Percentiles rank a stretch among this genome's conserved stretches.
These are phyloP conservation scores for Lactifluus hygrophoroides DNA, from an alignment of 768 basidiomycete genomes.

Conservation along the genomic window DNA sequence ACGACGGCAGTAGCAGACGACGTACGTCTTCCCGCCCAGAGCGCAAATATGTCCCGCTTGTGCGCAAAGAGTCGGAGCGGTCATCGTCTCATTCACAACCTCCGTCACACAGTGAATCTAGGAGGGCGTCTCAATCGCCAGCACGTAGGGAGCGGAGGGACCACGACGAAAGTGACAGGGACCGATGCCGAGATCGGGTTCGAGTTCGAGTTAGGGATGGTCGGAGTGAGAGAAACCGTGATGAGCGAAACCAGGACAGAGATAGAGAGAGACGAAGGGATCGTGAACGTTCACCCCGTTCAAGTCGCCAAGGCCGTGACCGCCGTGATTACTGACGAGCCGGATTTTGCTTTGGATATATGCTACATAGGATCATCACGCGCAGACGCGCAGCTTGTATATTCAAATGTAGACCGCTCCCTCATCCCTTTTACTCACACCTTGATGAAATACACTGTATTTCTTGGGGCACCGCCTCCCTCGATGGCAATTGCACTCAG, in stretches of 20 bases:
- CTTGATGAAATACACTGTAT: constrained; percentile 36
- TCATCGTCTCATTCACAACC: constrained; percentile 22
- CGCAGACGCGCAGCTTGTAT: too few relatives aligned
- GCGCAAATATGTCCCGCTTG: constrained; percentile 74
- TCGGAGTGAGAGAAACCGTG: not conserved
- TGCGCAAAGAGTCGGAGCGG: constrained; percentile 47
- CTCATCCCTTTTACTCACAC: too few relatives aligned
- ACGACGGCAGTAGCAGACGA: constrained; percentile 53
- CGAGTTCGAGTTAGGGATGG: constrained; percentile 2
- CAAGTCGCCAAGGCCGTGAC: constrained; percentile 5
- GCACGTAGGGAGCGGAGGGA: constrained; percentile 1
- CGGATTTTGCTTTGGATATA: not conserved
- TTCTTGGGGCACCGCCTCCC: constrained; percentile 38
- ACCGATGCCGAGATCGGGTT: constrained; percentile 2
- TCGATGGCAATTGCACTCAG: constrained; percentile 30
- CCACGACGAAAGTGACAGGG: not conserved
- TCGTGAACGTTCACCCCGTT: constrained; percentile 7
- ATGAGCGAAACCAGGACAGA: constrained; percentile 22
- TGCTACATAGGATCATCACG: too few relatives aligned
- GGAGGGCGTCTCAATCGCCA: constrained; percentile 5
- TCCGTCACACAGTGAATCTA: constrained; percentile 1
- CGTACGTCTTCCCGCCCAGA: constrained; percentile 44
- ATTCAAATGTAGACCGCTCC: too few relatives aligned
- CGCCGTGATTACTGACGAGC: not conserved
- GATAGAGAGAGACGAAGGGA: constrained; percentile 7